phyloP scores from a whole-genome alignment of 148 eudicot species.

The Heliamphora exappendiculata region DNA sequence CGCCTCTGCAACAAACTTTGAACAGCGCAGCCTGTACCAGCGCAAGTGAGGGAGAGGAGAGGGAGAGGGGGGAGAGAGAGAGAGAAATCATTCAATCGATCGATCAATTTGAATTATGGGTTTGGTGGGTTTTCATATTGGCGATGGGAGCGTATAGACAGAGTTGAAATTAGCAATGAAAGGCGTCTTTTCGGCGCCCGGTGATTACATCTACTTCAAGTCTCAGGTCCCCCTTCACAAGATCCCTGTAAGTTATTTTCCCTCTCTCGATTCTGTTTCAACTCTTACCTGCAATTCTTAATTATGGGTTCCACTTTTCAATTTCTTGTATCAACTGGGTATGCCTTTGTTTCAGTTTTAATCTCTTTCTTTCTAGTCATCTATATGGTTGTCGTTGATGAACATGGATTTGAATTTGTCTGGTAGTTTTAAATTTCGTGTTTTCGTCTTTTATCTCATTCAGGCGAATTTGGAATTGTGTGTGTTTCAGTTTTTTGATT shows the following conservation, averaged over 20 bases:
- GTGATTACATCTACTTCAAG: slow-evolving; percentile 95
- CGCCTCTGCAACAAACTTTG: neutral
- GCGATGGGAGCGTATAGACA: neutral
- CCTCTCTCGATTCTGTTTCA: slow-evolving; percentile 7
- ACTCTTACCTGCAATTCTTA: neutral
- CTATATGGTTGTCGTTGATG: neutral
- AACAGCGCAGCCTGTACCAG: neutral
- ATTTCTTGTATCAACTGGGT: slow-evolving; percentile 9
- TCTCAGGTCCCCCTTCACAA: slow-evolving; percentile 97
- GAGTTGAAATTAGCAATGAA: slow-evolving; percentile 31
- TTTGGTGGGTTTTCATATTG: slow-evolving; percentile 3
- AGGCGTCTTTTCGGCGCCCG: slow-evolving; percentile 68
- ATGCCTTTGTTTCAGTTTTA: neutral
- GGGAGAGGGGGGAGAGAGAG: neutral
- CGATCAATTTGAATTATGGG: slow-evolving; percentile 1
- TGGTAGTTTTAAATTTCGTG: neutral
- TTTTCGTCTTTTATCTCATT: neutral
- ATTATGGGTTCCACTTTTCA: slow-evolving; percentile 10
- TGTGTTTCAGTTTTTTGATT: neutral
- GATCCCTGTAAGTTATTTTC: slow-evolving; percentile 65
- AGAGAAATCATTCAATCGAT: neutral
- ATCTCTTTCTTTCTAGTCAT: slow-evolving; percentile 2
- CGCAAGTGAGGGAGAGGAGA: neutral
- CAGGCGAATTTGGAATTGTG: neutral
- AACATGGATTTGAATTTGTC: neutral